Evolutionary conservation across 225 moss, liverwort and hornwort species (phyloP).

Genomic region (Pseudoscleropodium purum): DNA sequence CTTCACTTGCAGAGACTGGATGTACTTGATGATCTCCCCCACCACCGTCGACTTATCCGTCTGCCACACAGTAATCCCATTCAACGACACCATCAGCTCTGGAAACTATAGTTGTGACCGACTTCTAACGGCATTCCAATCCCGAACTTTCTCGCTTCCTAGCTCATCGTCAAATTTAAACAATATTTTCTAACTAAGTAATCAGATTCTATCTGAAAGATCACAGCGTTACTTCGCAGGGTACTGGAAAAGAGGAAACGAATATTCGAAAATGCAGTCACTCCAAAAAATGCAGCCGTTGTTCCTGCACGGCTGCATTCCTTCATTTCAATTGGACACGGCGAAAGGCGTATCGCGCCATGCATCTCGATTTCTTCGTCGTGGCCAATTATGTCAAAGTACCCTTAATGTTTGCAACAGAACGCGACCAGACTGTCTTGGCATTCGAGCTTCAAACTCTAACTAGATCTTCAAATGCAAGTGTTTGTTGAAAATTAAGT

Average conservation of each 20-base stretch:
- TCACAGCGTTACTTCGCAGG: background rate
- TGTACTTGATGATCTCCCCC: conserved; percentile 92
- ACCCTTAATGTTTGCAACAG: background rate
- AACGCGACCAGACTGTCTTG: too few species aligned
- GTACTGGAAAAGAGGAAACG: background rate
- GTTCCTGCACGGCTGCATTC: background rate
- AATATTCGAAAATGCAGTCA: background rate
- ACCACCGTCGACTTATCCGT: conserved; percentile 96
- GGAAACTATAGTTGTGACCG: too few species aligned
- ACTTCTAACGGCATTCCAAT: too few species aligned
- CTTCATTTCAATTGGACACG: background rate
- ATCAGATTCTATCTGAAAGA: background rate
- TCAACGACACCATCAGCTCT: background rate
- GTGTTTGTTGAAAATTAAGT: background rate
- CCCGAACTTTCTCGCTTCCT: background rate
- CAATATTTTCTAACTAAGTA: background rate
- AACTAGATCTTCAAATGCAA: background rate
- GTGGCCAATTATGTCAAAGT: background rate
- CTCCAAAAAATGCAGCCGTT: background rate
- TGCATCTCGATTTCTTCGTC: background rate
- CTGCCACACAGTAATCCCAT: conserved; percentile 14
- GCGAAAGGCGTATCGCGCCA: background rate
- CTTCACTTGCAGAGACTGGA: conserved; percentile 73
- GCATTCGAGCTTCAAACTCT: background rate
- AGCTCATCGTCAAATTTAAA: background rate